Conservation (phyloP, 306 rosid species). For the Rubus idaeus region DNA sequence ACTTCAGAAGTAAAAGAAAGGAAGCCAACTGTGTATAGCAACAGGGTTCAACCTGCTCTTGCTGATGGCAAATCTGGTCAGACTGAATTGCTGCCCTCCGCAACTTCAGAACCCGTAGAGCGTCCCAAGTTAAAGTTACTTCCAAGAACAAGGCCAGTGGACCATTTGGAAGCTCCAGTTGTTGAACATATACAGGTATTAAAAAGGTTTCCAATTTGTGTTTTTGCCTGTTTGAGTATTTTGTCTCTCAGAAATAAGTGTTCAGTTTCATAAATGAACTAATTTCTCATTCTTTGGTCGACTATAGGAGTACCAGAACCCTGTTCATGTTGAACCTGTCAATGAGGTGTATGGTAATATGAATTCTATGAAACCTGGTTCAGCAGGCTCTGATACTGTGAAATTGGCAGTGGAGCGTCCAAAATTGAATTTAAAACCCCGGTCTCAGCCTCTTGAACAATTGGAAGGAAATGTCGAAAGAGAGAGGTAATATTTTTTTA, state of each 20-base stretch:
- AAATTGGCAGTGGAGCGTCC: constrained; percentile 74
- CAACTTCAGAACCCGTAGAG: constrained; percentile 55
- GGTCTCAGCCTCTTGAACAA: constrained; percentile 62
- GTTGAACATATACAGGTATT: constrained; percentile 58
- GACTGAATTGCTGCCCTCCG: constrained; percentile 44
- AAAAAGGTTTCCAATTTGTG: constrained; percentile 18
- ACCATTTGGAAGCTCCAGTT: constrained; percentile 46
- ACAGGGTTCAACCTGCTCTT: constrained; percentile 42
- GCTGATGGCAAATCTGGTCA: constrained; percentile 45
- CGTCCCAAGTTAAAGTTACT: constrained; percentile 79
- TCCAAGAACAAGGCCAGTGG: constrained; percentile 68
- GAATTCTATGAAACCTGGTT: constrained; percentile 48
- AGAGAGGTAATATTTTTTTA: constrained; percentile 53
- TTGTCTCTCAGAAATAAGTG: neutral
- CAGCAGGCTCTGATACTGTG: constrained; percentile 54
- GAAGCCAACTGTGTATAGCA: constrained; percentile 34
- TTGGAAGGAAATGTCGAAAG: constrained; percentile 56
- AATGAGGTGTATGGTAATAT: constrained; percentile 49
- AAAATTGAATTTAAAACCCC: constrained; percentile 86
- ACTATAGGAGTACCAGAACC: constrained; percentile 45
- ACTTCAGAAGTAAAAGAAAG: constrained; percentile 41
- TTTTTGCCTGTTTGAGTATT: neutral
- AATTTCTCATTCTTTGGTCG: constrained; percentile 26
- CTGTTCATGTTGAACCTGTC: constrained; percentile 46
- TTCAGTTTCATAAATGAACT: constrained; percentile 16